Conservation (phyloP, 805 yeast genomes). For the Candida sphagnicola region DNA sequence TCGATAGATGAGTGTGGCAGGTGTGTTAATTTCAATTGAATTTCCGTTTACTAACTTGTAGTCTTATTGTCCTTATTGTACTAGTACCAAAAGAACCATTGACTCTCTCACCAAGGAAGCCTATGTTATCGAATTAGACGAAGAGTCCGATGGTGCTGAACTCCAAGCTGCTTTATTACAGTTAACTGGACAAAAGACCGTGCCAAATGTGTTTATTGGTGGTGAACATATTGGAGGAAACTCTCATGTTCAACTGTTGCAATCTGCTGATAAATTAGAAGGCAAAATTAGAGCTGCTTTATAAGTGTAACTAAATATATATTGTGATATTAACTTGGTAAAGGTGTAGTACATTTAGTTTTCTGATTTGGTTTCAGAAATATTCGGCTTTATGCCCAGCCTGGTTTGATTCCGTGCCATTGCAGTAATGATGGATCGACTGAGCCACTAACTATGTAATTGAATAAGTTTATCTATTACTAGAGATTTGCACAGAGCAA, state of each 20-base stretch:
- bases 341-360: no score
- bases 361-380: no score
- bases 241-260: constrained; percentile 76
- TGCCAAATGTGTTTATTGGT: constrained; percentile 85
- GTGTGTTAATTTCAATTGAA: no score
- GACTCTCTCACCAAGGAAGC: constrained; percentile 41
- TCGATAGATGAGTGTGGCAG: no score
- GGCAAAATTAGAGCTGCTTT: constrained; percentile 35
- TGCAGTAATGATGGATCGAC: no score
- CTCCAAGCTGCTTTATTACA: constrained; percentile 75
- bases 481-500: no score
- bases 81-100: constrained; percentile 41
- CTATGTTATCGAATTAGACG: constrained; percentile 53
- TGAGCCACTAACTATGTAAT: no score
- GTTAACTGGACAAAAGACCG: constrained; percentile 87
- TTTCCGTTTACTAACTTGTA: constrained; percentile 13
- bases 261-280: constrained; percentile 57
- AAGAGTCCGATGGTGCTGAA: constrained; percentile 65
- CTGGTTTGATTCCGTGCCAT: no score
- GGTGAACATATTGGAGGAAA: constrained; percentile 97
- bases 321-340: no score
- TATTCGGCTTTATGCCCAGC: no score
- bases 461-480: no score
- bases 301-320: constrained; percentile 14
- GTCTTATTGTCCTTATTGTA: constrained; percentile 43